A percentile compares a stretch with the other conserved stretches of the same genome.
phyloP scores from a whole-genome alignment of 1,284 basidiomycete genomes.

The Naganishia liquefaciens region DNA sequence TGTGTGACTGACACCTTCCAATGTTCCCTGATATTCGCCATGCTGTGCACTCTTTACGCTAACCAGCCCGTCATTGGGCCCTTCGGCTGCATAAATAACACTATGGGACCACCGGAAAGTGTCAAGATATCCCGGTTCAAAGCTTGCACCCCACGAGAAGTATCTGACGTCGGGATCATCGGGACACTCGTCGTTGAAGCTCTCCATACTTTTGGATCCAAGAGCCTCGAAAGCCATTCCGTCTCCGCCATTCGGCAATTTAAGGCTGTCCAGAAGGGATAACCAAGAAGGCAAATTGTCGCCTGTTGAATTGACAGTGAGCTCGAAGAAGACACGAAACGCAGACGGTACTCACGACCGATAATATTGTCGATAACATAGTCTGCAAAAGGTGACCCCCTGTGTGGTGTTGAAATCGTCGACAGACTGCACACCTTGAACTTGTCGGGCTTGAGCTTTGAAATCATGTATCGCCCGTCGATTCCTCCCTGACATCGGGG shows the following conservation, averaged over 20 bases:
- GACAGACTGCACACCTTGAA: slow-evolving; percentile 76
- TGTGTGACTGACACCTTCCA: slow-evolving; percentile 86
- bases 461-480: slow-evolving; percentile 56
- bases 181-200: slow-evolving; percentile 82
- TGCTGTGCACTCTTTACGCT: slow-evolving; percentile 79
- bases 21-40: slow-evolving; percentile 68
- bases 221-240: slow-evolving; percentile 87
- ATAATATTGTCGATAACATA: slow-evolving; percentile 80
- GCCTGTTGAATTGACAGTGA: slow-evolving; percentile 34
- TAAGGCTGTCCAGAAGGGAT: slow-evolving; percentile 61
- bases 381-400: slow-evolving; percentile 89
- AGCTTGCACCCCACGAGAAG: slow-evolving; percentile 89
- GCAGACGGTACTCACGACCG: slow-evolving; percentile 56
- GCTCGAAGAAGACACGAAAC: background rate
- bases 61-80: slow-evolving; percentile 87
- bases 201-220: slow-evolving; percentile 78
- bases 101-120: slow-evolving; percentile 69
- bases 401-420: slow-evolving; percentile 88
- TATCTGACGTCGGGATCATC: slow-evolving; percentile 77
- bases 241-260: slow-evolving; percentile 81
- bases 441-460: slow-evolving; percentile 52
- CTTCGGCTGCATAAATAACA: slow-evolving; percentile 80
- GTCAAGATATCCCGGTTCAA: slow-evolving; percentile 82
- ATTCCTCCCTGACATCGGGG: slow-evolving; percentile 71
- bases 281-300: slow-evolving; percentile 55